Conservation (phyloP, 768 basidiomycete genomes). For the Cantharellus cinnabarinus region DNA sequence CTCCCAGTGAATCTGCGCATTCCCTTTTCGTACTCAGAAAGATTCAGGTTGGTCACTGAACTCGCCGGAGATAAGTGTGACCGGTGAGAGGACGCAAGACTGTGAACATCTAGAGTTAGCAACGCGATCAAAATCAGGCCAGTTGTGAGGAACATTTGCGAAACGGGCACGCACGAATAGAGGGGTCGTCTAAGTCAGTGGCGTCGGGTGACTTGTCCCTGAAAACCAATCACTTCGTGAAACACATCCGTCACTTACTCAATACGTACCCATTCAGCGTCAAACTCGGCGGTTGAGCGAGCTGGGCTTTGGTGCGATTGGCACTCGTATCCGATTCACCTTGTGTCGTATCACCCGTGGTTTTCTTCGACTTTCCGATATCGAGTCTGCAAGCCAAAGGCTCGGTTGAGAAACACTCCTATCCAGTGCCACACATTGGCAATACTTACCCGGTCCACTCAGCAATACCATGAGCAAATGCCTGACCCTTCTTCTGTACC, state of each 20-base stretch:
- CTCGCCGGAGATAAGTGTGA: neutral
- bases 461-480: neutral
- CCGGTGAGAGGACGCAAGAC: neutral
- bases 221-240: neutral
- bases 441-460: neutral
- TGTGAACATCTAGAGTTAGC: neutral
- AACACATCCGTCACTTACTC: too few species aligned
- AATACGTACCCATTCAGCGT: too few species aligned
- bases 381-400: neutral
- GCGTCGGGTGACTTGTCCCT: neutral
- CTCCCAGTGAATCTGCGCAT: neutral
- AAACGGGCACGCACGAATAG: neutral
- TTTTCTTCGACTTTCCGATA: neutral
- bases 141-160: neutral
- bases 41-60: neutral
- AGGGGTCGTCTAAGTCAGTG: neutral
- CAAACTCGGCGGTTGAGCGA: too few species aligned
- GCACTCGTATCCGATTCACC: neutral
- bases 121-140: neutral
- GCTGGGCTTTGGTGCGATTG: neutral
- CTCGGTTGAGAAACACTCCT: neutral
- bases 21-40: neutral
- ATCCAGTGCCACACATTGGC: neutral
- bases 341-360: neutral
- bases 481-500: constrained; percentile 1